Percentiles rank a stretch among this genome's conserved stretches.
Conservation (phyloP, 176 grass and related monocot species). For the Echinochloa phyllopogon region DNA sequence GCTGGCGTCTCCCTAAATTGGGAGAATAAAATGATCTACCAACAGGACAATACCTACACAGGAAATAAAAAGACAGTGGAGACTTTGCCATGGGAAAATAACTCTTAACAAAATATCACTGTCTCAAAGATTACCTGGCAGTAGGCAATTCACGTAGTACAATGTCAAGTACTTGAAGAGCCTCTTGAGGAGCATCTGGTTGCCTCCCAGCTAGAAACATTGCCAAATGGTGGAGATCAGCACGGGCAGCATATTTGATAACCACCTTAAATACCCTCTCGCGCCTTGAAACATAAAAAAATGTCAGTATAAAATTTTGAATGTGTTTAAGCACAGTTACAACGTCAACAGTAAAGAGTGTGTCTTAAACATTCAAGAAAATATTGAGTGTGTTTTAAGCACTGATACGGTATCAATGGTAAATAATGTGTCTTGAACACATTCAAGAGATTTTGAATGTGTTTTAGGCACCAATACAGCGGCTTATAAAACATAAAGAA, state of each 20-base stretch:
- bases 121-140: constrained; percentile 51
- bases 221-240: constrained; percentile 87
- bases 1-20: constrained; percentile 80
- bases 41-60: constrained; percentile 78
- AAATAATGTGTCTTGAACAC: neutral
- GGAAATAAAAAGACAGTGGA: neutral
- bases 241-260: constrained; percentile 91
- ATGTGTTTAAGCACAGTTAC: constrained; percentile 18
- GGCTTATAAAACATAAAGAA: neutral
- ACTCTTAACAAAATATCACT: constrained; percentile 19
- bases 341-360: neutral
- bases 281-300: constrained; percentile 58
- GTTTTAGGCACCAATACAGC: neutral
- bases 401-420: neutral
- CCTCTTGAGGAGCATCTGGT: constrained; percentile 92
- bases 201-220: constrained; percentile 92
- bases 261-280: constrained; percentile 79
- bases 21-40: constrained; percentile 87
- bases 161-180: constrained; percentile 95
- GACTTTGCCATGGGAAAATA: neutral
- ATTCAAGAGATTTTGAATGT: neutral
- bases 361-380: neutral
- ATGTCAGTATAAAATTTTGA: constrained; percentile 22
- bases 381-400: neutral
- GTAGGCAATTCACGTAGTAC: constrained; percentile 92